A percentile compares a stretch with the other conserved stretches of the same genome.
phyloP scores from a whole-genome alignment of 345 rosid species.

The Dipteronia sinensis region DNA sequence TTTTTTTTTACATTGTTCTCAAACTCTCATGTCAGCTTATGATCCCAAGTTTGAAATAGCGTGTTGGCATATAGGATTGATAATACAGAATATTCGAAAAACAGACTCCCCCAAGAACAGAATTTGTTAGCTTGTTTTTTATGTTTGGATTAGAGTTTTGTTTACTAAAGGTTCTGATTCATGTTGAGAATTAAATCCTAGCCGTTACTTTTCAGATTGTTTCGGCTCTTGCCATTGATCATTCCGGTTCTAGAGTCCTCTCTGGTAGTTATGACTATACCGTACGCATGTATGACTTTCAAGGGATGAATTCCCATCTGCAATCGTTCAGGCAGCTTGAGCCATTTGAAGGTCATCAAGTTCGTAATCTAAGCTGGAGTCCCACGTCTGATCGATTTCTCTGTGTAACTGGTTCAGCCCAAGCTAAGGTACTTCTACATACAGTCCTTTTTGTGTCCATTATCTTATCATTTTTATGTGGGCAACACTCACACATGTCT shows the following conservation, averaged over 20 bases:
- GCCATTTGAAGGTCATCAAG: conserved; percentile 94
- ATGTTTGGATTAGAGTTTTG: not conserved
- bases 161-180: not conserved
- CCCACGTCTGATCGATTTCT: conserved; percentile 84
- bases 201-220: conserved; percentile 54
- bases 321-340: conserved; percentile 93
- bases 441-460: not conserved
- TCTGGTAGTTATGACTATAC: conserved; percentile 94
- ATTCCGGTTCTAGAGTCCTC: conserved; percentile 89
- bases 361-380: conserved; percentile 95
- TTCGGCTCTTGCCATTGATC: conserved; percentile 85
- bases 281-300: conserved; percentile 90
- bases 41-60: too few species aligned
- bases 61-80: too few species aligned
- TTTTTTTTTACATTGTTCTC: too few species aligned
- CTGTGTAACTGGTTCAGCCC: conserved; percentile 95
- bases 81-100: too few species aligned
- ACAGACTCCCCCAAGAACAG: too few species aligned
- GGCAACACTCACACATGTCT: conserved; percentile 10
- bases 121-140: not conserved
- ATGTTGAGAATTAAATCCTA: conserved; percentile 8
- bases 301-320: conserved; percentile 92
- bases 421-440: conserved; percentile 71
- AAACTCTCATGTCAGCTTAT: too few species aligned
- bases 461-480: not conserved